Evolutionary conservation across 495 filamentous ascomycete genomes (phyloP).

Genomic region (Viridothelium virens): DNA sequence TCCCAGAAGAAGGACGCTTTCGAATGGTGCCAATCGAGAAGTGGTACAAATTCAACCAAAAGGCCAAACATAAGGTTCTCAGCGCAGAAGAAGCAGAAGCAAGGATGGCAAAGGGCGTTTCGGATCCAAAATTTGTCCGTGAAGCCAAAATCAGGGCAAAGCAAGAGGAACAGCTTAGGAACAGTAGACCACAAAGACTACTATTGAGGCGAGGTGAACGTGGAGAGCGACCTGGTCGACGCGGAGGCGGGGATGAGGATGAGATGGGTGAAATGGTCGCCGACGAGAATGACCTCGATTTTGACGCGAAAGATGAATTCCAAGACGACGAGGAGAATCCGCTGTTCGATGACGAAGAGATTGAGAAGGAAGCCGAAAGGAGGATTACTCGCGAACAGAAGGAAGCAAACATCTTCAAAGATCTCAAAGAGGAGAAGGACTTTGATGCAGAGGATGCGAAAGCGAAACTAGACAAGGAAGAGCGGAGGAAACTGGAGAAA

Average conservation of each 20-base stretch:
- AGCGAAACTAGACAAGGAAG: constrained; percentile 58
- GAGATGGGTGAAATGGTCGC: constrained; percentile 30
- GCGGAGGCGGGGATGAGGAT: constrained; percentile 40
- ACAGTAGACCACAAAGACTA: constrained; percentile 22
- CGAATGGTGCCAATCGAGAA: constrained; percentile 87
- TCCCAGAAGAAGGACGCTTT: constrained; percentile 58
- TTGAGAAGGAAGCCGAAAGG: constrained; percentile 69
- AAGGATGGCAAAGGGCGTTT: constrained; percentile 53
- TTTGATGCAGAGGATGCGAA: constrained; percentile 64
- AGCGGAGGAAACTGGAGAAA: constrained; percentile 62
- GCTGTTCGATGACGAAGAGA: constrained; percentile 74
- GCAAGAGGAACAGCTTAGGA: constrained; percentile 44
- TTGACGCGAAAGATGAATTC: constrained; percentile 44
- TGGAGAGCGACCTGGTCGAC: constrained; percentile 1
- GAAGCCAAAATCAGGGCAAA: background rate
- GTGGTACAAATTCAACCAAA: constrained; percentile 85
- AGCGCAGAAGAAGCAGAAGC: constrained; percentile 81
- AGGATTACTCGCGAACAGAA: constrained; percentile 82
- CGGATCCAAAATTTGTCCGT: background rate
- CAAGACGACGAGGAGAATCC: constrained; percentile 84
- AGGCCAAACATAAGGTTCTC: constrained; percentile 71
- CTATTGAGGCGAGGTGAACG: constrained; percentile 45
- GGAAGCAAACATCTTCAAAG: constrained; percentile 71
- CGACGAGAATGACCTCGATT: constrained; percentile 40
- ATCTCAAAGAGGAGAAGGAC: constrained; percentile 64